Percentiles rank a stretch among this genome's conserved stretches.
These are phyloP conservation scores for Ceratobasidium sp. DNA, from an alignment of 1,284 basidiomycete species.

Conservation along the genomic window DNA sequence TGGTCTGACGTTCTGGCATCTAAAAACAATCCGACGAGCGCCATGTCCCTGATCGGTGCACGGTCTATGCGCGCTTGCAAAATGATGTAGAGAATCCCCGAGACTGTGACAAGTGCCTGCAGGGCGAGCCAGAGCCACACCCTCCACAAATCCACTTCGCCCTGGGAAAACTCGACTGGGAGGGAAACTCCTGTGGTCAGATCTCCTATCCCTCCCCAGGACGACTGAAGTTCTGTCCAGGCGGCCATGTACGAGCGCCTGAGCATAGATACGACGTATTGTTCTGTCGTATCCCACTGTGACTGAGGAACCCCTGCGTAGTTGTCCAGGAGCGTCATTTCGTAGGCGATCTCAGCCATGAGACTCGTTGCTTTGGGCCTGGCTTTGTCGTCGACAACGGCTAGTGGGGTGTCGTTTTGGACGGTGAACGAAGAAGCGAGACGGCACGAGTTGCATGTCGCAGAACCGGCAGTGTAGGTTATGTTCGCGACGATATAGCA, in stretches of 20 bases:
- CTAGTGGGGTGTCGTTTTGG: background rate
- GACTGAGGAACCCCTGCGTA: background rate
- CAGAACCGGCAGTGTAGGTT: background rate
- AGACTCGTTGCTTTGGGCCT: background rate
- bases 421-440: background rate
- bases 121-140: slow-evolving; percentile 18
- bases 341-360: slow-evolving; percentile 15
- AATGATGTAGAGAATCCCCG: slow-evolving; percentile 3
- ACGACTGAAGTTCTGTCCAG: slow-evolving; percentile 4
- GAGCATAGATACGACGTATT: background rate
- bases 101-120: slow-evolving; percentile 5
- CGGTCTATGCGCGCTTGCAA: slow-evolving; percentile 5
- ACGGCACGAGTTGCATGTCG: background rate
- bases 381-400: background rate
- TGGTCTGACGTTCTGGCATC: slow-evolving; percentile 1
- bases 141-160: background rate
- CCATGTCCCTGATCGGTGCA: background rate
- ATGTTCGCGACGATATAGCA: slow-evolving; percentile 19
- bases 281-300: background rate
- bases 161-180: background rate
- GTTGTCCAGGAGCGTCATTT: background rate
- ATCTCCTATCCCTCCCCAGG: background rate
- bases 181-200: background rate
- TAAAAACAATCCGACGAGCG: slow-evolving; percentile 1
- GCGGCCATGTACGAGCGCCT: slow-evolving; percentile 1